Evolutionary conservation across 129 eudicot genomes (phyloP).

Genomic region (Gnaphalium uliginosum): DNA sequence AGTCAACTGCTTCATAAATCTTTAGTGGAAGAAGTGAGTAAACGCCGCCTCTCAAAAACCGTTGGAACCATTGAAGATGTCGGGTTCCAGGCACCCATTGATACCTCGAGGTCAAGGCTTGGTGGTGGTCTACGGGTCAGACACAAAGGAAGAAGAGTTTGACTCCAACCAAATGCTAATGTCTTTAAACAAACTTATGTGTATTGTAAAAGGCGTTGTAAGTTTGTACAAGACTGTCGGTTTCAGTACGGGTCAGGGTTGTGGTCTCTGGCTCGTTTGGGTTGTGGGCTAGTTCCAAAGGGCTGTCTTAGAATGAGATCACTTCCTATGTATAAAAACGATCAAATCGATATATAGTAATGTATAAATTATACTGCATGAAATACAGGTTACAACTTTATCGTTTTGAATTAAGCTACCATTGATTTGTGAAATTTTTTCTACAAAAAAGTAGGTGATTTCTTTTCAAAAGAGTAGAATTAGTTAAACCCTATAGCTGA

Average conservation of each 20-base stretch:
- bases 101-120: conserved; percentile 40
- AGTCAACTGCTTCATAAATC: conserved; percentile 80
- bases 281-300: conserved; percentile 26
- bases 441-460: background rate
- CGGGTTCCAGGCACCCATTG: conserved; percentile 66
- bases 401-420: background rate
- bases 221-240: background rate
- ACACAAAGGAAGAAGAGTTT: conserved; percentile 44
- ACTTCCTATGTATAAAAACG: conserved; percentile 29
- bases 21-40: conserved; percentile 67
- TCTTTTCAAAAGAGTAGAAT: background rate
- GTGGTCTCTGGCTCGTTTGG: background rate
- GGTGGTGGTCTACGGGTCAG: conserved; percentile 36
- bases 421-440: background rate
- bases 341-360: conserved; percentile 15
- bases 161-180: conserved; percentile 1
- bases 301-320: conserved; percentile 21
- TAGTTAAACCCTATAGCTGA: conserved; percentile 1
- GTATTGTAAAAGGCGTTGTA: conserved; percentile 12
- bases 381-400: conserved; percentile 1
- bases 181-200: conserved; percentile 5
- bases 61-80: conserved; percentile 72
- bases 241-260: background rate
- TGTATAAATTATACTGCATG: conserved; percentile 12
- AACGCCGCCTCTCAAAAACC: conserved; percentile 65